Base-by-base conservation (phyloP, 2,329 filamentous ascomycete genomes). In the Arthrobotrys sinensis region DNA sequence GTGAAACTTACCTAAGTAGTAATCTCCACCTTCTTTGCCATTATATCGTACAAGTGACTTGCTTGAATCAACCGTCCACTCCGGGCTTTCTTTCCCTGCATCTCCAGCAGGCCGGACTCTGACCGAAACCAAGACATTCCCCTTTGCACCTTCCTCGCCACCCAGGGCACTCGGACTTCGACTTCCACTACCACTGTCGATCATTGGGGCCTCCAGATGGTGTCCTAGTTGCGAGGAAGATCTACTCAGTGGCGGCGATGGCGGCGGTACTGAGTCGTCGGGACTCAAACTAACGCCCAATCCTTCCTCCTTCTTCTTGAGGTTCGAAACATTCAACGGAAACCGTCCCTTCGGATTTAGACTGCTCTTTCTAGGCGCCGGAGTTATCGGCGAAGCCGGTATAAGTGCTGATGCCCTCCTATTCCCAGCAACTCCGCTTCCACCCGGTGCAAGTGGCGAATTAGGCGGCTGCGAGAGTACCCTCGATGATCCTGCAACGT, bases 91-190 rank as follows among this genome's bases (percentile, higher is more conserved):
- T 67, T 88, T 89, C n/a, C 87, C 87, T 24, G 87, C 89, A 3
- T 89, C 76, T 52, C 79, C 88, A 85, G 97, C 94, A 34, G 96
- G 96, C 36, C 96, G 90, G 48, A 98, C 94, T 83, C 96, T 90
- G 43, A 99, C 94, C 83, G 96, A 98, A 81, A 99, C 95, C 79
- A 98, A 85, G 12, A 99, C 95, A 83, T 99, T 99, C 64, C 96
- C 96, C 84, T 97, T 98, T 69, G 88, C 89, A 82, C 97, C 94
- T 81, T 89, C 90, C 12, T 80, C 80, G n/a, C 79, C 77, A 46
- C 52, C 53, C 45, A 70, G 73, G 57, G 83, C 83, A 24, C 67
- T 79, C 7, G 73, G 66, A 10, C 73, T 70, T 16, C 72, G 65
- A 28, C 72, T 76, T 11, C 73, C 66, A 46, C 73, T 60, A 32